These are phyloP conservation scores for Sclerotinia subarctica DNA, from an alignment of 2,329 filamentous ascomycete species.

Conservation along the genomic window DNA sequence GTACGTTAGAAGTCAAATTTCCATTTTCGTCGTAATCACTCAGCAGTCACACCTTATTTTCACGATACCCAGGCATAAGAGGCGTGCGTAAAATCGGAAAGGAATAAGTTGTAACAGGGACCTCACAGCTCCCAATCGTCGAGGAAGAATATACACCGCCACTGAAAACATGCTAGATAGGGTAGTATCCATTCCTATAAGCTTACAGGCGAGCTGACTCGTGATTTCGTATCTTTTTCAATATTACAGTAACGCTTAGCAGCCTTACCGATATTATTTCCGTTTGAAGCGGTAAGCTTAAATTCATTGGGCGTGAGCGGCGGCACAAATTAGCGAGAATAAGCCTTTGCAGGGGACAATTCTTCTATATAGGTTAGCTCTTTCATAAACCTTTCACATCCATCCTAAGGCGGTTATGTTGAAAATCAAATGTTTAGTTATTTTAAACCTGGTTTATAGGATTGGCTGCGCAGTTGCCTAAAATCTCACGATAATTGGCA, in stretches of 20 bases:
- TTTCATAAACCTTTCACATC: neutral
- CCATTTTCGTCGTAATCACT: too few relatives aligned
- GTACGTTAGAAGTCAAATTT: neutral
- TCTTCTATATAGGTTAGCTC: neutral
- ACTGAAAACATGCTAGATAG: neutral
- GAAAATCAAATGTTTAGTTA: neutral
- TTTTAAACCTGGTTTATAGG: neutral
- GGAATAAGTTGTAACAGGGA: neutral
- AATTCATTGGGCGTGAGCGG: neutral
- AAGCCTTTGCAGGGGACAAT: neutral
- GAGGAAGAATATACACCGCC: neutral
- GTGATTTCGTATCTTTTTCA: neutral
- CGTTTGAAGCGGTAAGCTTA: neutral
- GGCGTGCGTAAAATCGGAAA: neutral
- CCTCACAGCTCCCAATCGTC: neutral
- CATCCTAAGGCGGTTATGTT: neutral
- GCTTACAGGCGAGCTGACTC: neutral
- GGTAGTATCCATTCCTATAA: neutral
- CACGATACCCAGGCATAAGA: neutral
- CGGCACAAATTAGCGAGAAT: slow-evolving; percentile 5
- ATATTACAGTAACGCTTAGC: neutral
- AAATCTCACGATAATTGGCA: neutral
- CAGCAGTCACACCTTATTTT: neutral
- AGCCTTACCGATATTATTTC: slow-evolving; percentile 4
- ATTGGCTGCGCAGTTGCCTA: neutral